Percentiles rank a stretch among this genome's conserved stretches.
Conservation (phyloP, 306 rosid species). For the Benincasa hispida region DNA sequence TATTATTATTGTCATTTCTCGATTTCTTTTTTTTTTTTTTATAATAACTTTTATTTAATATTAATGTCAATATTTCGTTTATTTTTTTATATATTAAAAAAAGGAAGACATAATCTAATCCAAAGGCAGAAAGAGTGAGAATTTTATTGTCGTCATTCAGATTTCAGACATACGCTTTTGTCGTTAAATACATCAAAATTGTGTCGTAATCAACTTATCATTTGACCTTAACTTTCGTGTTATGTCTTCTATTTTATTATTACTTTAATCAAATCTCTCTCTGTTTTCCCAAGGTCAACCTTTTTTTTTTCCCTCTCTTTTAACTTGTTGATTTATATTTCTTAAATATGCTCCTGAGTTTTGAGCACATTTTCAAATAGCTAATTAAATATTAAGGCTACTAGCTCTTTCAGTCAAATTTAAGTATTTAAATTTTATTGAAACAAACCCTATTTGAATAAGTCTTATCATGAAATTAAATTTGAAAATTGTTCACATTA, state of each 20-base stretch:
- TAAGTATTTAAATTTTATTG: neutral
- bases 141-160: constrained; percentile 7
- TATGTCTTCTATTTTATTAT: neutral
- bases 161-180: constrained; percentile 6
- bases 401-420: too few relatives aligned
- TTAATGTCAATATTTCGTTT: neutral
- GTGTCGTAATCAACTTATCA: constrained; percentile 7
- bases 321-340: neutral
- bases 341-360: neutral
- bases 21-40: neutral
- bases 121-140: neutral
- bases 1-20: neutral
- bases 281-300: neutral
- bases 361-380: neutral
- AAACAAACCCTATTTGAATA: neutral
- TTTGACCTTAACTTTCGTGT: constrained; percentile 9
- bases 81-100: neutral
- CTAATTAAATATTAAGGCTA: neutral
- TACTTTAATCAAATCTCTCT: neutral
- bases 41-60: neutral
- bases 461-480: neutral
- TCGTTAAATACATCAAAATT: constrained; percentile 5
- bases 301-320: neutral
- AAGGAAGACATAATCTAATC: neutral
- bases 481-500: neutral